Base-by-base conservation (phyloP, 2,329 filamentous ascomycete genomes). In the Clonostachys chloroleuca region DNA sequence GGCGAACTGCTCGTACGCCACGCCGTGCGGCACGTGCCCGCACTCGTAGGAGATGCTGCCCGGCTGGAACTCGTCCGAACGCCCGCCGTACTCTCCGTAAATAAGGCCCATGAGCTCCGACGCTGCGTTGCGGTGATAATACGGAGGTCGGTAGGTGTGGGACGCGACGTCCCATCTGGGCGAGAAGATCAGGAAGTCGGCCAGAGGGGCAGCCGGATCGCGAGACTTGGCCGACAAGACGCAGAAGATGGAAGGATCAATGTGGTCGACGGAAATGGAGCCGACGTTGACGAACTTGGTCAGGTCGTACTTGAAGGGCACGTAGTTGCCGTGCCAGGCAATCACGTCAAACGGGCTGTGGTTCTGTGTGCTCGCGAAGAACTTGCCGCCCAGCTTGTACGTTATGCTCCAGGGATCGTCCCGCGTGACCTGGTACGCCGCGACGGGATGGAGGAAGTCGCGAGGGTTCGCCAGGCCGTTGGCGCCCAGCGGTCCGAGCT, bases 361-460 rank as follows among this genome's bases (percentile, higher is more conserved):
- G 10, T 71, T 64, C 59, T 86, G 82, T 34, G 64, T 72, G 12
- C 78, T 76, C 7, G 69, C 65, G 60, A 84, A 85, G 47, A 84
- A 72, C 39, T 73, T 72, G 45, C 80, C 78, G 49, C 76, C 76
- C 54, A 82, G 81, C 56, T 83, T 83, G 54, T 68, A 69, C 49
- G 73, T 67, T 18, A 85, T 64, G 14, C 69, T 75, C 65, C 64
- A 62, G 49, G 48, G 46, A 24, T 57, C 56, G 14, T 49, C 17
- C 8, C 24, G 24, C 3, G 24, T 30, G 24, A 30, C 24, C 77
- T 73, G 43, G 16, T 24, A 42, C 18, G 75, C 64, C 3, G 86
- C 86, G 9, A 81, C 72, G 0, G 85, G 86, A 5, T 76, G 77
- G 65, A 87, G 79, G 65, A 90, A 90, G 63, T 90, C 86, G 37